Conservation (phyloP, 768 basidiomycete genomes). For the Floccularia luteovirens region DNA sequence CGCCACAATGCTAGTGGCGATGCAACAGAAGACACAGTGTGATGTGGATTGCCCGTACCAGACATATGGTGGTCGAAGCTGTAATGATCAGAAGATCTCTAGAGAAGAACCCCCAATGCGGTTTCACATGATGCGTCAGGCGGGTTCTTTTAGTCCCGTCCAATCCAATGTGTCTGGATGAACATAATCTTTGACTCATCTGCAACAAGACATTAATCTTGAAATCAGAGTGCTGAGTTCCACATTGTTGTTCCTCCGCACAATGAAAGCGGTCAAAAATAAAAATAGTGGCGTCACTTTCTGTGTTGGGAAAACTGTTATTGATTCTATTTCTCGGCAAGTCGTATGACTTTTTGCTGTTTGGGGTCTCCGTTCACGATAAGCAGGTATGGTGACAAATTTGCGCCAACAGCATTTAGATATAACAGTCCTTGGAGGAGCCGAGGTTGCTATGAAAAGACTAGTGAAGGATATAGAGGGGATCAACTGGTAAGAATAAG, state of each 20-base stretch:
- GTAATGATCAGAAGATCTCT: conserved; percentile 12
- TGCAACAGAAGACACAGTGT: conserved; percentile 8
- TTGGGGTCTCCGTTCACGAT: too few relatives aligned
- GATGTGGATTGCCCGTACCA: conserved; percentile 3
- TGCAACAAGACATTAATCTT: background rate
- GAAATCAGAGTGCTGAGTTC: background rate
- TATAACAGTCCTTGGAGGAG: too few relatives aligned
- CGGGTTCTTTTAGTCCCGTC: background rate
- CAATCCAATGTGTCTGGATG: background rate
- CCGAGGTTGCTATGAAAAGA: too few relatives aligned
- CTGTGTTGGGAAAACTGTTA: too few relatives aligned
- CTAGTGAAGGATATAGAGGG: too few relatives aligned
- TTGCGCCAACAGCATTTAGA: too few relatives aligned
- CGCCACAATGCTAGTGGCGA: conserved; percentile 20
- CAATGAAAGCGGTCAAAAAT: background rate
- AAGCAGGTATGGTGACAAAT: too few relatives aligned
- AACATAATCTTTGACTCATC: background rate
- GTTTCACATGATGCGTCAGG: background rate
- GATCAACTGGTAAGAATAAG: too few relatives aligned
- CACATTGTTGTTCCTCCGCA: background rate
- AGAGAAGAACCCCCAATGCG: conserved; percentile 3
- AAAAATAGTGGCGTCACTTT: background rate
- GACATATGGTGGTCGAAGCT: conserved; percentile 1
- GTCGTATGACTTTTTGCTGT: too few relatives aligned
- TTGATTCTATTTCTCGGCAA: too few relatives aligned